Conservation (phyloP, 202 grass and related monocot genomes). For the Zoysia matrella region DNA sequence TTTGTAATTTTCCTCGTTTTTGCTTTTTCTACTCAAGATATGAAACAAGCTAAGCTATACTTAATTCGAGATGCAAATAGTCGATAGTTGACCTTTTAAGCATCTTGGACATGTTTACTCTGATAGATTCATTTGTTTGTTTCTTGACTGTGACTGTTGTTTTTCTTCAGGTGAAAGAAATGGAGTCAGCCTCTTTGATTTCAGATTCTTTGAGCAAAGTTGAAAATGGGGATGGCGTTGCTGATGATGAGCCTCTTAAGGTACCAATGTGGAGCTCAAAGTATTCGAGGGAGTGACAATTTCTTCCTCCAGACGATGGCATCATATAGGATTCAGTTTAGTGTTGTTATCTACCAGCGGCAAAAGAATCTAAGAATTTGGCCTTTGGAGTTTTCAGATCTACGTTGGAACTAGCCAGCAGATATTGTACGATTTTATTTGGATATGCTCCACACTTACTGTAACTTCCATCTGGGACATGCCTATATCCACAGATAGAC, state of each 20-base stretch:
- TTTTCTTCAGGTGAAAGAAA: constrained; percentile 53
- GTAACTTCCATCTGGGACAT: constrained; percentile 43
- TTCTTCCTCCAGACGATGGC: constrained; percentile 21
- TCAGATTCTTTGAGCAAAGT: constrained; percentile 62
- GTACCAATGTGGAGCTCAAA: constrained; percentile 74
- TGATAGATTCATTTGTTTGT: neutral
- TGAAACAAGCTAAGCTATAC: neutral
- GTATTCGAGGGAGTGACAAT: constrained; percentile 55
- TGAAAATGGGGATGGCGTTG: constrained; percentile 51
- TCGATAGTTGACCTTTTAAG: neutral
- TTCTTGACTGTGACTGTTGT: constrained; percentile 23
- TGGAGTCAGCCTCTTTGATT: constrained; percentile 50
- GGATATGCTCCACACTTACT: constrained; percentile 49
- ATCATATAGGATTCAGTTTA: constrained; percentile 63
- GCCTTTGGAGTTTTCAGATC: constrained; percentile 34
- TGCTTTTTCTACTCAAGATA: neutral
- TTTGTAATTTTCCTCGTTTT: neutral
- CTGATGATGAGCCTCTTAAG: constrained; percentile 57
- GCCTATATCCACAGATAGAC: constrained; percentile 52
- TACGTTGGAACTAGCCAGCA: constrained; percentile 45
- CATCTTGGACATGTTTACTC: neutral
- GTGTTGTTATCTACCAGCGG: constrained; percentile 32
- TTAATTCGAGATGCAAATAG: neutral
- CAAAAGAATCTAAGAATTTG: constrained; percentile 45
- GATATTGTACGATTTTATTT: constrained; percentile 55